phyloP scores from a whole-genome alignment of 768 basidiomycete species.

The Boletus edulis region DNA sequence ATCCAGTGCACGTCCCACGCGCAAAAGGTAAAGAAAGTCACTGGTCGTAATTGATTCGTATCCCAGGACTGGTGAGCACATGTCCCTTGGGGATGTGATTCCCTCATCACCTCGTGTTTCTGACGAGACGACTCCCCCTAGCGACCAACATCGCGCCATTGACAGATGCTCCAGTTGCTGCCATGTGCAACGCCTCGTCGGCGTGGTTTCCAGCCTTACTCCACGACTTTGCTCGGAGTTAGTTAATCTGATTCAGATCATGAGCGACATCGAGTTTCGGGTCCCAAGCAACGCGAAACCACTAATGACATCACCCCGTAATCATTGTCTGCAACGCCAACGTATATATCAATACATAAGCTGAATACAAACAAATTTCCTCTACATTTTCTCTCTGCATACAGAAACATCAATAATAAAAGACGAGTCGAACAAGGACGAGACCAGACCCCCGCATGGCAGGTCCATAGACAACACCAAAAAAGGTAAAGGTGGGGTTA shows the following conservation, averaged over 20 bases:
- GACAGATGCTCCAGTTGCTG: conserved; percentile 41
- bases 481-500: not conserved
- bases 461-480: conserved; percentile 10
- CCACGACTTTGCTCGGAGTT: not conserved
- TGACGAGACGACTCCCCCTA: not conserved
- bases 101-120: not conserved
- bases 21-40: too few species aligned
- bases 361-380: conserved; percentile 27
- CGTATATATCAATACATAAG: conserved; percentile 24
- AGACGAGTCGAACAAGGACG: not conserved
- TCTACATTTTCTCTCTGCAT: conserved; percentile 16
- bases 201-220: conserved; percentile 28
- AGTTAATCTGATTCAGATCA: too few species aligned
- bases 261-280: too few species aligned
- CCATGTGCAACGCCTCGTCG: conserved; percentile 53
- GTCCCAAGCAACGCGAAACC: not conserved
- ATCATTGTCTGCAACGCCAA: conserved; percentile 17
- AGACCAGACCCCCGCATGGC: not conserved
- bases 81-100: too few species aligned
- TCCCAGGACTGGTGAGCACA: too few species aligned
- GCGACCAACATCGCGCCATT: conserved; percentile 49
- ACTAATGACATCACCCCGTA: not conserved
- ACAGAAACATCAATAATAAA: not conserved
- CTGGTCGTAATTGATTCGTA: too few species aligned
- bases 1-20: too few species aligned